Evolutionary conservation across 345 rosid genomes (phyloP), one percentile per base, ranked within the genome.

Genomic region (Populus pruinosa): DNA sequence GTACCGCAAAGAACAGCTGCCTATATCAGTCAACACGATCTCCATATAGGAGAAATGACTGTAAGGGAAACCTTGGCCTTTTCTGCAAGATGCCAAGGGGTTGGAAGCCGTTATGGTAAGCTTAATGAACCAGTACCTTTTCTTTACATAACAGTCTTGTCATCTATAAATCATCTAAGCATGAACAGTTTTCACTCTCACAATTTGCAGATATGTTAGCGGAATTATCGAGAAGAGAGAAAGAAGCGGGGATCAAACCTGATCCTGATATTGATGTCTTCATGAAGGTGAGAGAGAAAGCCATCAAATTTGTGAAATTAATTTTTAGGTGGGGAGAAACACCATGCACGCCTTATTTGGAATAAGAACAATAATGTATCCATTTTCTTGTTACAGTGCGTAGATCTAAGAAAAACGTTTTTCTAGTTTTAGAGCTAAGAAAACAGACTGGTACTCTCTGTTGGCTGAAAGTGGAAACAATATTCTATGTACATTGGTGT

Each of bases 221-320:
- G 0, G 94, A 93, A 83, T 87, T 92, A 67, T 77, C 79, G 6
- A 85, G 94, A 80, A 85, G 92, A 81, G 97, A 92, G 78, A 92
- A 86, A 63, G 89, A 80, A 41, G 93, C 93, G 65, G 85, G 88
- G 39, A 91, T 92, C 50, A 87, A 82, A 76, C 97, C 95, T 23
- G 93, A 92, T 86, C 87, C 89, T 59, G 93, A 92, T 78, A 65
- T 92, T 74, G 97, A 90, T 80, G 77, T 92, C 44, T 92, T 80
- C 88, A 87, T 89, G 94, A 92, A 89, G 77, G 98, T 93, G 62
- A 79, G 91, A 79, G 92, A 92, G 84, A 81, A 94, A 74, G 95
- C 87, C 70, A 86, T 86, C 21, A 44, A 17, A 13, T 11, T 44
- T 44, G 17, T 44, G 50, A 44, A 44, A 44, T 44, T 4, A 44